Evolutionary conservation across 2,329 filamentous ascomycete species (phyloP).

Genomic region (Ophiostoma perfectum): DNA sequence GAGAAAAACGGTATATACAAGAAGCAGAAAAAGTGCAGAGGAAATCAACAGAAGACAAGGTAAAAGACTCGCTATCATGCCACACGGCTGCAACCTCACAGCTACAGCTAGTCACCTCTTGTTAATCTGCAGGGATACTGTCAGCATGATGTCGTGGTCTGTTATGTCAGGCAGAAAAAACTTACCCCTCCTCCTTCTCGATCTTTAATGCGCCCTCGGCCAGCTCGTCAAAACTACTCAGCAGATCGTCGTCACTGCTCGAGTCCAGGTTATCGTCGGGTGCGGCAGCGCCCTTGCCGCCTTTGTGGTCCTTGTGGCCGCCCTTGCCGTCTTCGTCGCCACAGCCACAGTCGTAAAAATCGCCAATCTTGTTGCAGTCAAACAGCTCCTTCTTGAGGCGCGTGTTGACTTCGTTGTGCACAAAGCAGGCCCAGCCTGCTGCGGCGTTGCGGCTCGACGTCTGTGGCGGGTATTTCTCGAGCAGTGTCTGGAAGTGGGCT

Average conservation of each 20-base stretch:
- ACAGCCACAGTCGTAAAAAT: conserved; percentile 68
- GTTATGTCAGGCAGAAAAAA: not conserved
- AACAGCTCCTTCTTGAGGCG: conserved; percentile 57
- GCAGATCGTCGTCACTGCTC: conserved; percentile 26
- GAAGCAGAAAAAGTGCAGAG: not conserved
- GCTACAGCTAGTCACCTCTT: not conserved
- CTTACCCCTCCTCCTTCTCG: conserved; percentile 30
- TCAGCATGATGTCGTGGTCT: not conserved
- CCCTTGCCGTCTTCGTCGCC: conserved; percentile 59
- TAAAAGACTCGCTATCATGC: not conserved
- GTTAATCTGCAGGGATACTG: not conserved
- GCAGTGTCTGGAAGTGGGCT: conserved; percentile 58
- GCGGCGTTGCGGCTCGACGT: conserved; percentile 58
- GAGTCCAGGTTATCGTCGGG: conserved; percentile 29
- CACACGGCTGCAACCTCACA: not conserved
- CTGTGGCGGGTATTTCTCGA: conserved; percentile 60
- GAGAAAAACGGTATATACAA: not conserved
- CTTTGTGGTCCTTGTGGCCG: conserved; percentile 10
- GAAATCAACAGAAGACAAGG: not conserved
- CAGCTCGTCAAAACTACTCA: conserved; percentile 15
- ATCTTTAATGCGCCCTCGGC: conserved; percentile 19
- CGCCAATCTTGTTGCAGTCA: conserved; percentile 62
- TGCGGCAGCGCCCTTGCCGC: conserved; percentile 10
- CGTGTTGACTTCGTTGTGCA: conserved; percentile 63
- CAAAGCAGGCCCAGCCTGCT: conserved; percentile 62